Conservation (phyloP, 2,329 filamentous ascomycete genomes). For the Coleophoma cylindrospora region DNA sequence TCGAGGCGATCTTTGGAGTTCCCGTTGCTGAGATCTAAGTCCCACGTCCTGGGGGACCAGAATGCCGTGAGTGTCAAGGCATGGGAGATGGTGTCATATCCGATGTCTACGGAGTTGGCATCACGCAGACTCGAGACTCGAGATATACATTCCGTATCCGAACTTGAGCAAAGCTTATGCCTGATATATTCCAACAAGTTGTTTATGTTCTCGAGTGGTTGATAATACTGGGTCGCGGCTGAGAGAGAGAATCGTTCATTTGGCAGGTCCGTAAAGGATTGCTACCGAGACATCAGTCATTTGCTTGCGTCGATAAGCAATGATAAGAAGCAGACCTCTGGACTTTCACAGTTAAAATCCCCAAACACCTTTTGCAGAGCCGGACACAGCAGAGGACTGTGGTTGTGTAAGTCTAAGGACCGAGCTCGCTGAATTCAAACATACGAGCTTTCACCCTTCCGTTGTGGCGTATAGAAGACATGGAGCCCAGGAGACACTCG, state of each 20-base stretch:
- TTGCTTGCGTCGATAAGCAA: not conserved
- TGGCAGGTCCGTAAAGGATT: slow-evolving; percentile 58
- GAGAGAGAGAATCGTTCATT: slow-evolving; percentile 58
- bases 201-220: slow-evolving; percentile 52
- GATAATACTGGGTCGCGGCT: slow-evolving; percentile 66
- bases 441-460: slow-evolving; percentile 12
- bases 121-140: slow-evolving; percentile 39
- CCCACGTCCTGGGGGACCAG: slow-evolving; percentile 43
- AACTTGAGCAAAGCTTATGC: slow-evolving; percentile 43
- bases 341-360: slow-evolving; percentile 47
- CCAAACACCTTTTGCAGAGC: slow-evolving; percentile 54
- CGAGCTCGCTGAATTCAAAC: slow-evolving; percentile 1
- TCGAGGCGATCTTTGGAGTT: slow-evolving; percentile 57
- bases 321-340: slow-evolving; percentile 19
- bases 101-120: slow-evolving; percentile 68
- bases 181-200: slow-evolving; percentile 49
- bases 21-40: slow-evolving; percentile 18
- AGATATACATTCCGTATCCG: slow-evolving; percentile 43
- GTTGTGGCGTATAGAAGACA: slow-evolving; percentile 63
- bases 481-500: slow-evolving; percentile 77
- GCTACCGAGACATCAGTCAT: slow-evolving; percentile 27
- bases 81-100: slow-evolving; percentile 67
- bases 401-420: slow-evolving; percentile 3
- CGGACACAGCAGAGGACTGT: slow-evolving; percentile 48
- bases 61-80: slow-evolving; percentile 59